Base-by-base conservation (phyloP, 106 monocot species). In the Amphibolis antarctica region DNA sequence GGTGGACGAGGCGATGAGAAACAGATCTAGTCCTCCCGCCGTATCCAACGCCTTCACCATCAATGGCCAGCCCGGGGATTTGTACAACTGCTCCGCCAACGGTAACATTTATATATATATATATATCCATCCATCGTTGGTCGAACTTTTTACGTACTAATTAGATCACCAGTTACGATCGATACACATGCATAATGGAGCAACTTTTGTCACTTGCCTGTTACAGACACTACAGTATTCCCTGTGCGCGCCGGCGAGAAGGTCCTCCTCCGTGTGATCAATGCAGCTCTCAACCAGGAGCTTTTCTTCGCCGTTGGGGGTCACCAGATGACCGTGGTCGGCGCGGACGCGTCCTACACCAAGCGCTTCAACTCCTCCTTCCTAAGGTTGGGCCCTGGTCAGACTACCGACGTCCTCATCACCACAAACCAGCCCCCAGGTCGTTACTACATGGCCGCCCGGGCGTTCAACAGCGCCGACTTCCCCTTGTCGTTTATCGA, bases 401-500 rank as follows among this genome's bases (percentile, higher is more conserved):
- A 86, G 58, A 86, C 85, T 9, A 82, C 82, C 23, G 79, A 86
- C 63, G 79, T 82, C 63, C 76, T 86, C 14, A 42, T 86, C 47
- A 64, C 69, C 30, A 51, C 79, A 43, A 71, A 66, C 63, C 75
- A 73, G 20, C 62, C 69, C 20, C 63, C 78, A 4, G 85, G 69
- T 25, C 75, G 77, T 1, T 90, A 80, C 80, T 90, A 90, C 83
- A 68, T 90, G 18, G 90, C 83, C 18, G 85, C 90, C 43, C 77
- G 64, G 18, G 80, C 86, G 19, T 90, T 78, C 47, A 53, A 69
- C 12, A 80, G 78, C 19, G 83, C 74, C 0, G n/a, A n/a, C n/a
- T n/a, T n/a, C n/a, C 83, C 42, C 10, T 64, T 51, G n/a, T 66
- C 71, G 36, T 18, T 74, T 10, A 80, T 82, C 47, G 78, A 78